Evolutionary conservation across 1,139 yeast species (phyloP).

Genomic region (Arxiozyma telluris): DNA sequence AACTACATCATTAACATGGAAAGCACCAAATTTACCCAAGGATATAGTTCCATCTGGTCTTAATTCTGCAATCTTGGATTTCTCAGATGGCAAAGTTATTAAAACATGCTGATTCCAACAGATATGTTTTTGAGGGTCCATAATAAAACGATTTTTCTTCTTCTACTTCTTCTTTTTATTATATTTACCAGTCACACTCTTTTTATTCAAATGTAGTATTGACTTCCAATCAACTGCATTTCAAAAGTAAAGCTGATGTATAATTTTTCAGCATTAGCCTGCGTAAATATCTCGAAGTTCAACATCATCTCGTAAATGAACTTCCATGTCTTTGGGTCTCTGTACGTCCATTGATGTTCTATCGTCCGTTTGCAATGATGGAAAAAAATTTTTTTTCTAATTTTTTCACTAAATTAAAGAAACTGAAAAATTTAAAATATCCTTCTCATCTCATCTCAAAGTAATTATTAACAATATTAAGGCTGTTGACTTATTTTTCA

Average conservation of each 20-base stretch:
- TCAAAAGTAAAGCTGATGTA: no score
- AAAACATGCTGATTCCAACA: conserved; percentile 39
- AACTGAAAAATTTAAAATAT: conserved; percentile 8
- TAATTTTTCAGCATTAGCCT: no score
- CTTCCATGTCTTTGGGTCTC: background rate
- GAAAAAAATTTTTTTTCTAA: conserved; percentile 8
- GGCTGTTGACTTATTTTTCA: background rate
- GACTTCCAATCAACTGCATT: background rate
- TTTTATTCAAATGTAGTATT: background rate
- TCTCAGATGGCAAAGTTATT: conserved; percentile 72
- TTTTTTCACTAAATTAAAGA: background rate
- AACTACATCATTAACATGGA: conserved; percentile 61
- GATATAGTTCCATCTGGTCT: conserved; percentile 51
- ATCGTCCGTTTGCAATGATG: conserved; percentile 6
- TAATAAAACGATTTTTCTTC: background rate
- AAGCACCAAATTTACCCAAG: conserved; percentile 87
- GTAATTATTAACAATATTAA: background rate
- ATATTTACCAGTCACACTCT: background rate
- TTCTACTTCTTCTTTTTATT: background rate
- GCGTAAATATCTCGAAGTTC: background rate
- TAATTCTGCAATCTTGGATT: conserved; percentile 60
- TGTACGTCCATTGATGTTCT: background rate
- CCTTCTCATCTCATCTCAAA: conserved; percentile 20
- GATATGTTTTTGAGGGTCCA: conserved; percentile 30
- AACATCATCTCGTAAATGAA: background rate